Evolutionary conservation across 2,329 filamentous ascomycete species (phyloP).

Genomic region (Diaporthe batatas): DNA sequence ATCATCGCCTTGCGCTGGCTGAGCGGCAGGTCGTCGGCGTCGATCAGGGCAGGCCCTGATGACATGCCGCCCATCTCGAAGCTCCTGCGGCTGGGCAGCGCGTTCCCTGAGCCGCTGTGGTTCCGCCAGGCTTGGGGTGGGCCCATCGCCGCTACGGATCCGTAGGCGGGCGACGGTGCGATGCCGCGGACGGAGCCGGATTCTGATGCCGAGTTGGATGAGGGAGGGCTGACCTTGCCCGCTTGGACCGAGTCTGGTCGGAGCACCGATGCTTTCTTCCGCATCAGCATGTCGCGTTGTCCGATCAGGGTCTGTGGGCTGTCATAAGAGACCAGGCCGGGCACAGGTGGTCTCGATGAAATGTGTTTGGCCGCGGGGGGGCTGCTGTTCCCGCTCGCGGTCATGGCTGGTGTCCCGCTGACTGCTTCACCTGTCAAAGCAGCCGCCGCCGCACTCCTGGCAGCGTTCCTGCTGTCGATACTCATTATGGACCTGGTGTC

Average conservation of each 20-base stretch:
- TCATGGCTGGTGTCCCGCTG: conserved; percentile 46
- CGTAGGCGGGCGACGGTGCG: background rate
- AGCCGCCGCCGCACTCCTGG: conserved; percentile 43
- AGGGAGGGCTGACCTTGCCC: conserved; percentile 14
- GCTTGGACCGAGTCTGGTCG: conserved; percentile 41
- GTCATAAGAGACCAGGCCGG: conserved; percentile 64
- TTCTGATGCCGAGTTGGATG: conserved; percentile 55
- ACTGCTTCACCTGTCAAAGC: conserved; percentile 23
- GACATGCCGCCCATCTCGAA: background rate
- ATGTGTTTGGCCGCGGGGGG: conserved; percentile 39
- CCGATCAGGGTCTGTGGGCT: conserved; percentile 69
- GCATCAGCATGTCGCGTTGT: conserved; percentile 67
- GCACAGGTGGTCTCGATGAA: conserved; percentile 50
- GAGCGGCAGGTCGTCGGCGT: conserved; percentile 77
- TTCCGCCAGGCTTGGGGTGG: conserved; percentile 27
- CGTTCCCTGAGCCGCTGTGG: conserved; percentile 35
- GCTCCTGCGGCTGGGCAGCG: conserved; percentile 32
- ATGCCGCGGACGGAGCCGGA: conserved; percentile 56
- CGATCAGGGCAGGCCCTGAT: background rate
- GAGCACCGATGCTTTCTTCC: conserved; percentile 56
- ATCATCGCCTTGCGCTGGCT: conserved; percentile 75
- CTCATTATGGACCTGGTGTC: conserved; percentile 42
- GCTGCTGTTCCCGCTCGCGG: conserved; percentile 2
- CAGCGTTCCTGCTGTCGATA: conserved; percentile 38
- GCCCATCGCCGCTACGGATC: conserved; percentile 5